A percentile compares a stretch with the other conserved stretches of the same genome.
phyloP scores from a whole-genome alignment of 164 flowering plant genomes.

The Echeveria elegans region DNA sequence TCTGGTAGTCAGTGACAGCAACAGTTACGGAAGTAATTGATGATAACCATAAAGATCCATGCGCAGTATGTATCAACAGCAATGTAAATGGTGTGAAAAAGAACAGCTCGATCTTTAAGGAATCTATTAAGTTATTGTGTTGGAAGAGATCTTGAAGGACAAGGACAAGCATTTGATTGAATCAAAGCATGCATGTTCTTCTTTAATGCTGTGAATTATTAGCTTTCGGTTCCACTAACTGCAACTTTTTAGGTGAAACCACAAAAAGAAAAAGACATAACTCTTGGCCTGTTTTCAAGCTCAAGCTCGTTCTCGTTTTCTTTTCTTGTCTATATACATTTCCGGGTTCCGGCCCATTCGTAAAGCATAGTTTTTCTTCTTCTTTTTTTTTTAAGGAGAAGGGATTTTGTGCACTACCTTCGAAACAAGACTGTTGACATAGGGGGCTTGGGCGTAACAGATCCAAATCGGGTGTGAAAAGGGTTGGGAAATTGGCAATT shows the following conservation, averaged over 20 bases:
- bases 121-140: not conserved
- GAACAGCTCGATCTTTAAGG: conserved; percentile 5
- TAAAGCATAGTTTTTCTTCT: too few relatives aligned
- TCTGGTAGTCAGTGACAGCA: not conserved
- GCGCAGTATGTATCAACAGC: not conserved
- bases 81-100: not conserved
- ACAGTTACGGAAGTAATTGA: not conserved
- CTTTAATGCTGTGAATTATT: conserved; percentile 5
- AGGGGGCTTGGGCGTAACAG: not conserved
- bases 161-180: conserved; percentile 3
- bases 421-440: not conserved
- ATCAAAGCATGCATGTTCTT: not conserved
- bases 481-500: not conserved
- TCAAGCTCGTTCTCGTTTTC: too few relatives aligned
- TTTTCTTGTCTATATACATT: not conserved
- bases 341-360: not conserved
- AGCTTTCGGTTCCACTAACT: conserved; percentile 8
- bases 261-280: not conserved
- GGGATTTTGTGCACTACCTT: too few relatives aligned
- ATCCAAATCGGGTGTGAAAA: not conserved
- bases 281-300: not conserved
- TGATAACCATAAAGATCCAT: not conserved
- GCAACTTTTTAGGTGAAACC: not conserved
- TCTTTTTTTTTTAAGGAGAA: too few relatives aligned
- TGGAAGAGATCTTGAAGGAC: not conserved